Percentiles rank a stretch among this genome's conserved stretches.
Conservation (phyloP, 352 stramenopile species). For the Blastocystis hominis region DNA sequence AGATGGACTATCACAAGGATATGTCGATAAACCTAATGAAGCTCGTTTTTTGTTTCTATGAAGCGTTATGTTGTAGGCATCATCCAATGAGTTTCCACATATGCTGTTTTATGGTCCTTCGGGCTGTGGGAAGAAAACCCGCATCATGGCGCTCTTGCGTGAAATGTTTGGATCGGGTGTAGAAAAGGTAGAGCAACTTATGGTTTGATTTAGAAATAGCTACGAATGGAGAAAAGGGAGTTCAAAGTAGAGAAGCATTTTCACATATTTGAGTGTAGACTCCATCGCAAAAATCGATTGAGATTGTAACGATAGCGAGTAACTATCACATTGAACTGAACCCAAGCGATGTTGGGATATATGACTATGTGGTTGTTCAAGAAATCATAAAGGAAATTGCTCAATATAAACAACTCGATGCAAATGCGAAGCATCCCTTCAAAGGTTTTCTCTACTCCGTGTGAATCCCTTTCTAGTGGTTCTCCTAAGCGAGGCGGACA, state of each 20-base stretch:
- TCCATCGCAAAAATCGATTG: conserved; percentile 79
- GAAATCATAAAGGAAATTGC: conserved; percentile 99
- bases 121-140: conserved; percentile 93
- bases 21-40: conserved; percentile 79
- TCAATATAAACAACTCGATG: conserved; percentile 73
- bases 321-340: conserved; percentile 99
- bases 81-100: conserved; percentile 79
- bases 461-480: conserved; percentile 75
- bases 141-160: conserved; percentile 85
- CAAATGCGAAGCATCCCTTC: conserved; percentile 70
- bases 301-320: conserved; percentile 90
- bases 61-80: conserved; percentile 32
- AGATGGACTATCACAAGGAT: conserved; percentile 82
- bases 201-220: conserved; percentile 58
- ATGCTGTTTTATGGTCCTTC: conserved; percentile 93
- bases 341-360: conserved; percentile 85
- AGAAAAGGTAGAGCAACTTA: conserved; percentile 71
- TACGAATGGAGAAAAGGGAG: conserved; percentile 74
- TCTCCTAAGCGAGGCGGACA: conserved; percentile 90
- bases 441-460: conserved; percentile 62
- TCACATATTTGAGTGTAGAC: conserved; percentile 61
- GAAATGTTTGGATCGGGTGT: conserved; percentile 85
- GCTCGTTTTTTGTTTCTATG: conserved; percentile 63
- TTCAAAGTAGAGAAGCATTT: conserved; percentile 72
- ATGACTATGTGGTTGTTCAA: conserved; percentile 91